phyloP scores from a whole-genome alignment of 2,329 filamentous ascomycete genomes.

The Calonectria hongkongensis region DNA sequence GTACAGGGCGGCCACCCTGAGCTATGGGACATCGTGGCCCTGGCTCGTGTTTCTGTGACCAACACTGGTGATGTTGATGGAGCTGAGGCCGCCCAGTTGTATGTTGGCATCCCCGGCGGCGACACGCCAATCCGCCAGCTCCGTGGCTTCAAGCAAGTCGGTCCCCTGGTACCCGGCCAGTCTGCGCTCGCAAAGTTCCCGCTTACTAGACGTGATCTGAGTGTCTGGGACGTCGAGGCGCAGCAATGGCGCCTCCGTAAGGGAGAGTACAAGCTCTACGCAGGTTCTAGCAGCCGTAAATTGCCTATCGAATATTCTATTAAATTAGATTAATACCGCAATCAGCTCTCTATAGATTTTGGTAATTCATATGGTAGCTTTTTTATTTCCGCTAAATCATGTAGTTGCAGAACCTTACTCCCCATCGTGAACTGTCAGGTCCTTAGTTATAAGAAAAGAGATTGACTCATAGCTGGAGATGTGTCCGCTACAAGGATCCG shows the following conservation, averaged over 20 bases:
- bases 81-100: constrained; percentile 85
- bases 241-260: constrained; percentile 19
- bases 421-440: too few species aligned
- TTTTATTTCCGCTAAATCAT: too few species aligned
- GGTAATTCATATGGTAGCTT: too few species aligned
- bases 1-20: constrained; percentile 77
- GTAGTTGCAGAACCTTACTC: too few species aligned
- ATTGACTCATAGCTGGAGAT: too few species aligned
- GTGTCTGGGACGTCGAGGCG: not conserved
- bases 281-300: constrained; percentile 10
- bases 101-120: constrained; percentile 86
- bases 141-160: constrained; percentile 82
- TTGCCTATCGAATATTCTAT: not conserved
- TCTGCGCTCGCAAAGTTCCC: not conserved
- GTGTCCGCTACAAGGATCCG: too few species aligned
- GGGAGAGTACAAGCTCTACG: constrained; percentile 14
- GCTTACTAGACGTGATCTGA: constrained; percentile 4
- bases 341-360: not conserved
- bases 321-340: not conserved
- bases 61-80: constrained; percentile 81
- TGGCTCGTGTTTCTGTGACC: constrained; percentile 79
- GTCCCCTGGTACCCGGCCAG: not conserved
- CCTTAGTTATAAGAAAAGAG: too few species aligned
- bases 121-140: constrained; percentile 81
- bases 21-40: constrained; percentile 82